These are phyloP conservation scores for Alternaria viburni DNA, from an alignment of 2,329 filamentous ascomycete genomes.

Conservation along the genomic window DNA sequence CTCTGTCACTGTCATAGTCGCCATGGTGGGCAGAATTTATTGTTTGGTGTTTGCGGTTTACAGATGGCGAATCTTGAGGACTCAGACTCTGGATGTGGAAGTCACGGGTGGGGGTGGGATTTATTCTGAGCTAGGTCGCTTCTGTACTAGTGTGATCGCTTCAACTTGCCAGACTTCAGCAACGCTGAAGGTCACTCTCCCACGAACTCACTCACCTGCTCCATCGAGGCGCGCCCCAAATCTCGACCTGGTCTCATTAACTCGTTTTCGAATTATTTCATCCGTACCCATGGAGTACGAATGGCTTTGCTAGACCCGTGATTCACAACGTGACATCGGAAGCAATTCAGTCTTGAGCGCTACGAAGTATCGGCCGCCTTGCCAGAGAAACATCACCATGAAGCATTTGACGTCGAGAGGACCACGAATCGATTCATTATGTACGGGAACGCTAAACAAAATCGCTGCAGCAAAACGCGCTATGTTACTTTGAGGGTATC, in stretches of 20 bases:
- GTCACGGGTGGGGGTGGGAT: slow-evolving; percentile 30
- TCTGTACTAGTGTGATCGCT: slow-evolving; percentile 12
- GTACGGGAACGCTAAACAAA: not conserved
- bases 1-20: slow-evolving; percentile 67
- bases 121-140: slow-evolving; percentile 20
- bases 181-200: not conserved
- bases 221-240: not conserved
- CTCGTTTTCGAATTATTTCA: rapidly evolving
- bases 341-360: not conserved
- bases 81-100: slow-evolving; percentile 30
- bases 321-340: not conserved
- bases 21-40: slow-evolving; percentile 56
- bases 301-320: not conserved
- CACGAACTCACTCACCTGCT: not conserved
- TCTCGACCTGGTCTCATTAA: not conserved
- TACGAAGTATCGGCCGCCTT: not conserved
- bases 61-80: slow-evolving; percentile 25
- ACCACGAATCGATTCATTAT: not conserved
- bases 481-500: not conserved
- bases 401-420: not conserved
- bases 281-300: not conserved
- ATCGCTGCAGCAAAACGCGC: not conserved
- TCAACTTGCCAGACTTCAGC: not conserved
- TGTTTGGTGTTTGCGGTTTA: slow-evolving; percentile 13
- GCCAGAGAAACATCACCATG: too few species aligned